Percentiles rank a stretch among this genome's conserved stretches.
Conservation (phyloP, 805 yeast species). For the Starmerella asiatica region DNA sequence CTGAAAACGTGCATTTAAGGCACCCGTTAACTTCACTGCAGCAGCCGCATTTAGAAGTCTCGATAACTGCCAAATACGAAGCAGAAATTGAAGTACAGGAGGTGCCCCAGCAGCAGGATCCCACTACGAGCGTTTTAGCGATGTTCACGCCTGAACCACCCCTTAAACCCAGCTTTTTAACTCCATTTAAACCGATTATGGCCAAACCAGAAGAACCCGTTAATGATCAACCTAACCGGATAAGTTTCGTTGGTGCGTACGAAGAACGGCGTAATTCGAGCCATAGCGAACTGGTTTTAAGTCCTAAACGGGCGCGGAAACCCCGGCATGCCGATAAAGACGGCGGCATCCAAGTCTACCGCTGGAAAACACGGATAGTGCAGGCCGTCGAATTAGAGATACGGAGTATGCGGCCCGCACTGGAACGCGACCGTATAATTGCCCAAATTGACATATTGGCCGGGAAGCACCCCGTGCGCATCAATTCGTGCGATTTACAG, state of each 20-base stretch:
- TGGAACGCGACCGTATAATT: slow-evolving; percentile 19
- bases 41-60: slow-evolving; percentile 14
- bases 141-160: slow-evolving; percentile 9
- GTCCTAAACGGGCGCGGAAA: neutral
- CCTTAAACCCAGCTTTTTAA: slow-evolving; percentile 1
- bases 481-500: slow-evolving; percentile 8
- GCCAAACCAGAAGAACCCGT: neutral
- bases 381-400: slow-evolving; percentile 20
- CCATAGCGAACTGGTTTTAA: neutral
- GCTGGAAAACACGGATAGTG: slow-evolving; percentile 13
- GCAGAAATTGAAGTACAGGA: neutral
- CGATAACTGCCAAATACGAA: slow-evolving; percentile 11
- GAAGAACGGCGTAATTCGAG: slow-evolving; percentile 7
- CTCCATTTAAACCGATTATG: slow-evolving; percentile 1
- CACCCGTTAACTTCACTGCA: slow-evolving; percentile 19
- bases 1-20: slow-evolving; percentile 9
- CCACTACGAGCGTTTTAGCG: neutral
- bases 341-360: slow-evolving; percentile 9
- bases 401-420: slow-evolving; percentile 20
- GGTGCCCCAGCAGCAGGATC: neutral
- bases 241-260: slow-evolving; percentile 6
- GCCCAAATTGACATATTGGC: slow-evolving; percentile 20
- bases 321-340: neutral
- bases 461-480: slow-evolving; percentile 7
- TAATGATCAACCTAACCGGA: neutral